phyloP scores from a whole-genome alignment of 1,139 yeast species.

The Martiniozyma asiatica region DNA sequence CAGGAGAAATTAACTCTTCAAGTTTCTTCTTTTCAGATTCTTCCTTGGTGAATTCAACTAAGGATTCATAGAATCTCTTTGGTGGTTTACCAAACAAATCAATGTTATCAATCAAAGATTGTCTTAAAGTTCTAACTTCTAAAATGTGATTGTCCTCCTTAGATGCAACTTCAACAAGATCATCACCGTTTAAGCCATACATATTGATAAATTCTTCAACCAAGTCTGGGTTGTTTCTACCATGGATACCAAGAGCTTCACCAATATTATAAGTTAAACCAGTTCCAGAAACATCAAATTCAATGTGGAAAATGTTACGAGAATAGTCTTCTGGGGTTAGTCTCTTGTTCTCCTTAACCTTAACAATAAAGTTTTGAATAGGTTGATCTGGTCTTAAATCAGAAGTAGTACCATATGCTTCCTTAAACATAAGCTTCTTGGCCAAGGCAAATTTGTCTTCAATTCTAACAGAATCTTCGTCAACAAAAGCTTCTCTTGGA shows the following conservation, averaged over 20 bases:
- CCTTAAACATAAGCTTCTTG: slow-evolving; percentile 66
- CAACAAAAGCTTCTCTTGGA: slow-evolving; percentile 37
- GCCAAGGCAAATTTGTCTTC: slow-evolving; percentile 45
- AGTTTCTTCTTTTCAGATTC: slow-evolving; percentile 53
- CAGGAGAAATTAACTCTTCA: slow-evolving; percentile 55
- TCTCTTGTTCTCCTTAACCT: slow-evolving; percentile 84
- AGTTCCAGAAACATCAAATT: slow-evolving; percentile 83
- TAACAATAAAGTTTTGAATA: slow-evolving; percentile 72
- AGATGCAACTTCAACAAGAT: slow-evolving; percentile 59
- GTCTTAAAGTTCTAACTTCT: slow-evolving; percentile 76
- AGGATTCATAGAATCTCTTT: slow-evolving; percentile 80
- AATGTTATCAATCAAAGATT: slow-evolving; percentile 64
- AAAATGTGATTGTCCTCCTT: slow-evolving; percentile 45
- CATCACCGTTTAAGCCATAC: slow-evolving; percentile 63
- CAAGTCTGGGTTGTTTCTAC: slow-evolving; percentile 57
- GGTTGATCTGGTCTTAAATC: slow-evolving; percentile 85
- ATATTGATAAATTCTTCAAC: slow-evolving; percentile 59
- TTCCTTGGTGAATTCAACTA: slow-evolving; percentile 64
- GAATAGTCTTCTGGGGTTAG: slow-evolving; percentile 87
- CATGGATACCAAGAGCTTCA: slow-evolving; percentile 94
- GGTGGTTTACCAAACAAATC: slow-evolving; percentile 95
- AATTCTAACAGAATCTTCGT: slow-evolving; percentile 24
- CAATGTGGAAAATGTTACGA: slow-evolving; percentile 94
- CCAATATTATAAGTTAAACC: slow-evolving; percentile 89
- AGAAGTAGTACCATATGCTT: slow-evolving; percentile 49